Percentiles rank a stretch among this genome's conserved stretches.
Evolutionary conservation across 768 basidiomycete species (phyloP).

Genomic region (Agrocybe pediades): DNA sequence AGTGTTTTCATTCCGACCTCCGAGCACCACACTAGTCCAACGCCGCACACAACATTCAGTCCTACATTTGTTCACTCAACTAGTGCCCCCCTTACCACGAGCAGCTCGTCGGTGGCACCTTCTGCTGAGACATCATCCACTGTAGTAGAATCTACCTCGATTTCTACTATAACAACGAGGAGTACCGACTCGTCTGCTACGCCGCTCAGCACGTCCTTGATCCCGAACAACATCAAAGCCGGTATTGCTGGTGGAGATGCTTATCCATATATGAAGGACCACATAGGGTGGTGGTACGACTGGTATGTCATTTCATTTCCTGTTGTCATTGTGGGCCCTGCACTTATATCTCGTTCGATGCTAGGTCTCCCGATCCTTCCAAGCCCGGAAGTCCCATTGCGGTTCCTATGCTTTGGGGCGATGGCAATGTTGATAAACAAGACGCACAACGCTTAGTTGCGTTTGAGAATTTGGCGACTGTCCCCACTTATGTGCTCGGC

Average conservation of each 20-base stretch:
- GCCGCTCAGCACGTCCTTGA: conserved; percentile 21
- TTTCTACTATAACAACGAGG: conserved; percentile 6
- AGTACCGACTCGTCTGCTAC: conserved; percentile 5
- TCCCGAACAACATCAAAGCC: conserved; percentile 46
- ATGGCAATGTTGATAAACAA: conserved; percentile 36
- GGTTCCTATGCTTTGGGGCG: conserved; percentile 52
- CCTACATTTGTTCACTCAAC: not conserved
- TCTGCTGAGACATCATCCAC: not conserved
- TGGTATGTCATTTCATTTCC: conserved; percentile 29
- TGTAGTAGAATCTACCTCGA: not conserved
- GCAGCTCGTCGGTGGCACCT: not conserved
- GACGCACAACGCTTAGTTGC: conserved; percentile 39
- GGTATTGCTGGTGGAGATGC: conserved; percentile 49
- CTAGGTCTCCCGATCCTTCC: conserved; percentile 43
- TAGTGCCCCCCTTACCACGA: no score
- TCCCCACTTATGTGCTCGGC: conserved; percentile 42
- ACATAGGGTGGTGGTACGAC: conserved; percentile 54
- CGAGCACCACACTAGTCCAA: not conserved
- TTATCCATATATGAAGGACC: conserved; percentile 36
- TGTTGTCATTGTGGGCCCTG: not conserved
- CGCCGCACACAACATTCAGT: not conserved
- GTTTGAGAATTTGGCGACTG: conserved; percentile 34
- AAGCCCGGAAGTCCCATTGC: conserved; percentile 40
- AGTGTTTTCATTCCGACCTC: not conserved
- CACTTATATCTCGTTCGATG: not conserved